Evolutionary conservation across 2,329 filamentous ascomycete species (phyloP).

Genomic region (Fusarium haematococcum): DNA sequence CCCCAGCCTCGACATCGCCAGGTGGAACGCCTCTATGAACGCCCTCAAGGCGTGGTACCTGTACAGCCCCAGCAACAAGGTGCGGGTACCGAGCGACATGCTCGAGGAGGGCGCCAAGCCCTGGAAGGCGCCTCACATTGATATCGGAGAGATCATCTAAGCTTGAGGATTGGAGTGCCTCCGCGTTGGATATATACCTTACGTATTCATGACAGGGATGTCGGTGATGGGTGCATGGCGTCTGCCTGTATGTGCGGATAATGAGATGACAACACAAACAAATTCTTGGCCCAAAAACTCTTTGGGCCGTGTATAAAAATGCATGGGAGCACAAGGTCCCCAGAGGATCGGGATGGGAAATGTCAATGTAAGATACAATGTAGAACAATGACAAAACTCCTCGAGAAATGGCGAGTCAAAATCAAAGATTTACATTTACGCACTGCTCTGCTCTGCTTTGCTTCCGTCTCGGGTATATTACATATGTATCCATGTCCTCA

Average conservation of each 20-base stretch:
- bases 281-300: conserved; percentile 37
- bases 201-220: conserved; percentile 24
- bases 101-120: conserved; percentile 69
- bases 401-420: conserved; percentile 40
- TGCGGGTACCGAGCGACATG: conserved; percentile 77
- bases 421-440: conserved; percentile 38
- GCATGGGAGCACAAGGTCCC: conserved; percentile 41
- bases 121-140: conserved; percentile 77
- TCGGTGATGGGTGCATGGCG: conserved; percentile 30
- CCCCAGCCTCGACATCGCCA: conserved; percentile 80
- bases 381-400: conserved; percentile 51
- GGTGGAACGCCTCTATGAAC: conserved; percentile 83
- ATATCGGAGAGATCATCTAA: conserved; percentile 77
- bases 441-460: not conserved
- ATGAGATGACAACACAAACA: conserved; percentile 41
- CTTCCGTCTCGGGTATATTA: conserved; percentile 26
- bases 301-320: conserved; percentile 49
- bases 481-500: conserved; percentile 23
- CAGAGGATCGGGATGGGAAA: conserved; percentile 38
- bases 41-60: conserved; percentile 96
- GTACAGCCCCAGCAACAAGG: conserved; percentile 80
- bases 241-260: conserved; percentile 40
- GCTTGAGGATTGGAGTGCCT: conserved; percentile 22
- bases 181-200: conserved; percentile 30
- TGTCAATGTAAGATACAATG: conserved; percentile 55